phyloP scores from a whole-genome alignment of 148 eudicot genomes.

The Rhododendron kiyosumense region DNA sequence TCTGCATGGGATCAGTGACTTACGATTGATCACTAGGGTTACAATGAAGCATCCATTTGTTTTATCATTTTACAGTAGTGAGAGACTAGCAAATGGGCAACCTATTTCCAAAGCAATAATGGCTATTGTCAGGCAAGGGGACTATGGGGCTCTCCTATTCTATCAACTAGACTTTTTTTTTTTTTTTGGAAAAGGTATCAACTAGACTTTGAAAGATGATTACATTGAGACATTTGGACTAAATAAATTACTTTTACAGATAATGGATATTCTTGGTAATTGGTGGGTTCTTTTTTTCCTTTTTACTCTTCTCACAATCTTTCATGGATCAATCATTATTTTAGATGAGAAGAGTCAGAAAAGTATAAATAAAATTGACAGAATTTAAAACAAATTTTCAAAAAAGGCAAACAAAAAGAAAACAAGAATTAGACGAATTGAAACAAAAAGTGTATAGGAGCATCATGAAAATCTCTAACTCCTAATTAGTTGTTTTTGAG shows the following conservation, averaged over 20 bases:
- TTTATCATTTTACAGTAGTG: neutral
- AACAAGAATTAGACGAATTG: too few relatives aligned
- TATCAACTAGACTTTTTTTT: neutral
- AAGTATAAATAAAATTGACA: too few relatives aligned
- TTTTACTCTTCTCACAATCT: neutral
- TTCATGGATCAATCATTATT: neutral
- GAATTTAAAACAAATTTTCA: too few relatives aligned
- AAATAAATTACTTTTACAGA: too few relatives aligned
- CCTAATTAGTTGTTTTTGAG: too few relatives aligned
- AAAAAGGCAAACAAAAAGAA: neutral
- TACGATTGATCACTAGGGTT: neutral
- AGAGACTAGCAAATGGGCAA: neutral
- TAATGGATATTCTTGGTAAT: too few relatives aligned
- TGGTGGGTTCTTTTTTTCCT: too few relatives aligned
- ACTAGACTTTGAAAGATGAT: neutral
- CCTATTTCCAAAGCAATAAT: neutral
- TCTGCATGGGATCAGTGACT: too few relatives aligned
- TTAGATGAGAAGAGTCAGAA: neutral
- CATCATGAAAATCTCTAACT: too few relatives aligned
- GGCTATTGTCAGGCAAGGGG: neutral
- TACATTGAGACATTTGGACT: too few relatives aligned
- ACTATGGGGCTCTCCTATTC: neutral
- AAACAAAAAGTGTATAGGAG: too few relatives aligned
- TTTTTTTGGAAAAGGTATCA: too few relatives aligned
- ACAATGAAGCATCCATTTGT: neutral